These are phyloP conservation scores for Luffa aegyptiaca DNA, from an alignment of 306 rosid genomes.

Conservation along the genomic window DNA sequence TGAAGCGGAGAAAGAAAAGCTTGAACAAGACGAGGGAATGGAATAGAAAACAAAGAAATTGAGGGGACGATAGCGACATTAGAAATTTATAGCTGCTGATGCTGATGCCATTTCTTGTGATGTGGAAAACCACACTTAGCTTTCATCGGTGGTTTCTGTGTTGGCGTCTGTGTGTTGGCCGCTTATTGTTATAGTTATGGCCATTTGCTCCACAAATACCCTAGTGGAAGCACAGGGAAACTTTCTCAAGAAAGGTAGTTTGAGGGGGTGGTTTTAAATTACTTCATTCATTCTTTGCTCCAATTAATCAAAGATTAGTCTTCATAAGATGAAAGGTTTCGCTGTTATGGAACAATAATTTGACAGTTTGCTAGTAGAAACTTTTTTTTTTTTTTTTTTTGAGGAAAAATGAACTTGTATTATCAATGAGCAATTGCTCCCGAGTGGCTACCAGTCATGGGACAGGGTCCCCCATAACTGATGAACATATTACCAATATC, in stretches of 20 bases:
- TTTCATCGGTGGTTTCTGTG: constrained; percentile 9
- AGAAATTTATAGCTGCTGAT: constrained; percentile 1
- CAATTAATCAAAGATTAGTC: not conserved
- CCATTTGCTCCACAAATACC: not conserved
- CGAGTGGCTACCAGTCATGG: too few relatives aligned
- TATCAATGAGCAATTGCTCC: too few relatives aligned
- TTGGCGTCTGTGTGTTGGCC: not conserved
- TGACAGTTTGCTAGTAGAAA: too few relatives aligned
- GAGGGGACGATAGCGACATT: constrained; percentile 12
- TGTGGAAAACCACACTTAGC: constrained; percentile 5
- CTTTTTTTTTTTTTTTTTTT: too few relatives aligned
- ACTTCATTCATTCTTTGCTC: not conserved
- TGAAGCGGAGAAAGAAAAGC: not conserved
- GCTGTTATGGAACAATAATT: too few relatives aligned
- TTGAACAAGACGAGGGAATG: constrained; percentile 26
- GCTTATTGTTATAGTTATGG: not conserved
- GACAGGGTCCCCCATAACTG: too few relatives aligned
- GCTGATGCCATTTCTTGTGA: constrained; percentile 18
- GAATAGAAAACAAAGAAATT: constrained; percentile 3
- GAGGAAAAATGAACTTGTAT: too few relatives aligned
- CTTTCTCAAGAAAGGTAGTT: not conserved
- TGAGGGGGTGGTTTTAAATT: too few relatives aligned
- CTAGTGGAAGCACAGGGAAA: not conserved
- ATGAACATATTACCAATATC: too few relatives aligned
- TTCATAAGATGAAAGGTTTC: not conserved